Conservation (phyloP, 2,329 filamentous ascomycete species). For the Exophiala sideris region DNA sequence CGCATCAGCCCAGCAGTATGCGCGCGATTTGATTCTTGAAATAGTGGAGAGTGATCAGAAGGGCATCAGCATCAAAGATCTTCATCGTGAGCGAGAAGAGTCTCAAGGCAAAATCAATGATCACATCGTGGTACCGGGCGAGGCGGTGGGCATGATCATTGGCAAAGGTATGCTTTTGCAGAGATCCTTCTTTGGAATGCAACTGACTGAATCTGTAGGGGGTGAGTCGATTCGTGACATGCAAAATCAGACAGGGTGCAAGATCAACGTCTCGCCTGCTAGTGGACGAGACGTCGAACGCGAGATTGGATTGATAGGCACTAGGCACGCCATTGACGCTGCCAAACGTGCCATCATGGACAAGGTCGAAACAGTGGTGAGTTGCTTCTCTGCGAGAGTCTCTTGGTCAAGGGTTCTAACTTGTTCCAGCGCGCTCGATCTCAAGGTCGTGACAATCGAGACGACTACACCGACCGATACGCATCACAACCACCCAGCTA, state of each 20-base stretch:
- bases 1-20: slow-evolving; percentile 67
- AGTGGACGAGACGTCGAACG: slow-evolving; percentile 75
- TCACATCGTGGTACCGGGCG: slow-evolving; percentile 79
- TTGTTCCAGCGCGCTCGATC: slow-evolving; percentile 44
- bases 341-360: slow-evolving; percentile 85
- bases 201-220: slow-evolving; percentile 42
- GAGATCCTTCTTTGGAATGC: slow-evolving; percentile 1
- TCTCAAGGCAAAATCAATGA: slow-evolving; percentile 65
- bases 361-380: slow-evolving; percentile 84
- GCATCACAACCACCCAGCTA: slow-evolving; percentile 31
- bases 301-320: slow-evolving; percentile 81
- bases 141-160: slow-evolving; percentile 94
- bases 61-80: slow-evolving; percentile 32
- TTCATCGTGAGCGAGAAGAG: slow-evolving; percentile 40
- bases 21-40: slow-evolving; percentile 85
- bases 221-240: slow-evolving; percentile 94
- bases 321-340: slow-evolving; percentile 69
- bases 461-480: slow-evolving; percentile 33
- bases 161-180: slow-evolving; percentile 62
- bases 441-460: slow-evolving; percentile 39
- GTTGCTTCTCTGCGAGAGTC: slow-evolving; percentile 34
- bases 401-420: slow-evolving; percentile 23
- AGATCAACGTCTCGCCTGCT: slow-evolving; percentile 87
- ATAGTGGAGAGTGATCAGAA: slow-evolving; percentile 81
- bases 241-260: slow-evolving; percentile 82